Conservation (phyloP, 371 early-diverging fungal genomes). For the Umbelopsis sp. region DNA sequence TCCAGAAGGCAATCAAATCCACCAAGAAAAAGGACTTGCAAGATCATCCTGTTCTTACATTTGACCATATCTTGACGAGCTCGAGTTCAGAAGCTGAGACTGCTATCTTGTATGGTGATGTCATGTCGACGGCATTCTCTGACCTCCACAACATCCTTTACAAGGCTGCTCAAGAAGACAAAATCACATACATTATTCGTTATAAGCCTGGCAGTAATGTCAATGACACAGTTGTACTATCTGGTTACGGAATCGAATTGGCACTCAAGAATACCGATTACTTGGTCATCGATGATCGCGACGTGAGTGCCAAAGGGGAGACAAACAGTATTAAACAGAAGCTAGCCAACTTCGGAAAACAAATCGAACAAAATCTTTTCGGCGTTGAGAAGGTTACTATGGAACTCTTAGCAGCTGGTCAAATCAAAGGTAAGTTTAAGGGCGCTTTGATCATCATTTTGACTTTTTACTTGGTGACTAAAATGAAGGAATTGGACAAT, state of each 20-base stretch:
- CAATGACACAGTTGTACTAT: slow-evolving; percentile 45
- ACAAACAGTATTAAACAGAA: slow-evolving; percentile 29
- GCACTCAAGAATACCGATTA: slow-evolving; percentile 95
- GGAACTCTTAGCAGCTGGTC: slow-evolving; percentile 62
- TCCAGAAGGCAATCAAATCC: slow-evolving; percentile 35
- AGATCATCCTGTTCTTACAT: slow-evolving; percentile 48
- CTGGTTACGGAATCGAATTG: slow-evolving; percentile 93
- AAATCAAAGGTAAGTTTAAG: slow-evolving; percentile 50
- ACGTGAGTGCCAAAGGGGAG: slow-evolving; percentile 36
- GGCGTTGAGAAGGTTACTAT: slow-evolving; percentile 51
- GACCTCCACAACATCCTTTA: slow-evolving; percentile 44
- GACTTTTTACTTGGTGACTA: not conserved
- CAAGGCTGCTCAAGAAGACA: slow-evolving; percentile 30
- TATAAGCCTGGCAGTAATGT: slow-evolving; percentile 48
- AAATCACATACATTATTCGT: slow-evolving; percentile 52
- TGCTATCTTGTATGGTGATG: slow-evolving; percentile 57
- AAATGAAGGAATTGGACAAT: not conserved
- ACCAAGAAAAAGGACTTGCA: slow-evolving; percentile 28
- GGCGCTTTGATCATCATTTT: not conserved
- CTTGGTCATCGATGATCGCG: slow-evolving; percentile 90
- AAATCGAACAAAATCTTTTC: slow-evolving; percentile 36
- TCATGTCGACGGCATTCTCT: slow-evolving; percentile 46
- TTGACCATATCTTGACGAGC: slow-evolving; percentile 33
- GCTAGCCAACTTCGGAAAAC: slow-evolving; percentile 32
- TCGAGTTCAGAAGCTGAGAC: slow-evolving; percentile 17